Evolutionary conservation across 2,329 filamentous ascomycete genomes (phyloP).

Genomic region (Bipolaris cookei): DNA sequence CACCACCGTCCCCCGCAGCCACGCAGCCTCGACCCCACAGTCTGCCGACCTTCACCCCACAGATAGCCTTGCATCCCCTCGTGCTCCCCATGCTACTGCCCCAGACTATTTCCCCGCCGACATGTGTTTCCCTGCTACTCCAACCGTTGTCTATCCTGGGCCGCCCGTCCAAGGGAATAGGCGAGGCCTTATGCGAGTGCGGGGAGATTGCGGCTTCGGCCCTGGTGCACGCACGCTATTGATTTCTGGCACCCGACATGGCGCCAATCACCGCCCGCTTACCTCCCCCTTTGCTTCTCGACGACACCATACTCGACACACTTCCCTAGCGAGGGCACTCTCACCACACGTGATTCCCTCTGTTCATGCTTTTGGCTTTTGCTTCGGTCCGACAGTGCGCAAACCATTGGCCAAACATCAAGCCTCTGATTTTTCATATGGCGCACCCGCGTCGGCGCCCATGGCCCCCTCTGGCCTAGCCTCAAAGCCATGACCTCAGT

Average conservation of each 20-base stretch:
- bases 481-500: slow-evolving; percentile 15
- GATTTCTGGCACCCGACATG: slow-evolving; percentile 24
- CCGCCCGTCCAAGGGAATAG: slow-evolving; percentile 11
- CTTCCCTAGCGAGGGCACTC: not conserved
- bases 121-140: not conserved
- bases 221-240: slow-evolving; percentile 6
- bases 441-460: slow-evolving; percentile 20
- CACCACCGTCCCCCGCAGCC: slow-evolving; percentile 7
- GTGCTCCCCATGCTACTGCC: not conserved
- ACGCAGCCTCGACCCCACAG: slow-evolving; percentile 3
- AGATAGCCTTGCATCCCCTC: not conserved
- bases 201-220: slow-evolving; percentile 15
- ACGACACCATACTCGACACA: not conserved
- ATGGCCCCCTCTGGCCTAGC: slow-evolving; percentile 27
- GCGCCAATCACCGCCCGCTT: slow-evolving; percentile 18
- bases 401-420: slow-evolving; percentile 6
- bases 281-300: not conserved
- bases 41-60: not conserved
- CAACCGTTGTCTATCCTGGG: not conserved
- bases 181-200: slow-evolving; percentile 16
- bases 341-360: slow-evolving; percentile 6
- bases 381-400: slow-evolving; percentile 25
- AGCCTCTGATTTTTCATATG: slow-evolving; percentile 7
- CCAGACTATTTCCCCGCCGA: not conserved
- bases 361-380: not conserved